Evolutionary conservation across 2,329 filamentous ascomycete species (phyloP), one percentile per base, ranked within the genome.

Genomic region (Botrytis deweyae): DNA sequence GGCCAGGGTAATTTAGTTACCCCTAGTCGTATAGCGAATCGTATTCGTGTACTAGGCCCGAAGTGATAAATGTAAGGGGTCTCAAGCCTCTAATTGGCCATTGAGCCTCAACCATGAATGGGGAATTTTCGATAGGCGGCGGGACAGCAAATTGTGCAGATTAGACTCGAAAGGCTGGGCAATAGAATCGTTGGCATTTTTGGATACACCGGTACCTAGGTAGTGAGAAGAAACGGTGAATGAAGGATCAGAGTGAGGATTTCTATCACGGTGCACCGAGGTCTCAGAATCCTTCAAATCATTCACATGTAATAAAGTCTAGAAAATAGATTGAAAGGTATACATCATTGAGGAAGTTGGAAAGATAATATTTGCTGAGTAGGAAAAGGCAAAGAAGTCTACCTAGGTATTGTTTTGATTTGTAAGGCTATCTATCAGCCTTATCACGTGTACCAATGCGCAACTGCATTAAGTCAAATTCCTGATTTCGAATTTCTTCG

Each of bases 11-110:
- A 29, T 58, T 58, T 68, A 42, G 16, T 42, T 55, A 33, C 63
- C 66, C 72, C 58, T 40, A 52, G 36, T 40, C 18, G 25, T n/a
- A 49, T 49, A 46, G 49, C 58, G 33, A 73, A 64, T 62, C 67
- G 59, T 70, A 70, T 73, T 70, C 72, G 67, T 73, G 69, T 58
- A 44, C 63, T 70, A 70, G 49, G n/a, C 49, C 49, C 36, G 40
- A 66, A 42, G 7, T 63, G 10, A 64, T 38, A 29, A 49, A 29
- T 58, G 46, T 12, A 68, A 58, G 65, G 65, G 49, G 29, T 58
- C 25, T 33, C 36, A 42, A 33, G 36, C 49, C 65, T 55, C 49
- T 14, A n/a, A n/a, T 68, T 68, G 65, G 65, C 25, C 49, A 58
- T 58, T 22, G 49, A 25, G 38, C 65, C 36, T 40, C 25, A 22